Evolutionary conservation across 139 green algal genomes (phyloP).

Genomic region (Auxenochlorella pyrenoidosa): DNA sequence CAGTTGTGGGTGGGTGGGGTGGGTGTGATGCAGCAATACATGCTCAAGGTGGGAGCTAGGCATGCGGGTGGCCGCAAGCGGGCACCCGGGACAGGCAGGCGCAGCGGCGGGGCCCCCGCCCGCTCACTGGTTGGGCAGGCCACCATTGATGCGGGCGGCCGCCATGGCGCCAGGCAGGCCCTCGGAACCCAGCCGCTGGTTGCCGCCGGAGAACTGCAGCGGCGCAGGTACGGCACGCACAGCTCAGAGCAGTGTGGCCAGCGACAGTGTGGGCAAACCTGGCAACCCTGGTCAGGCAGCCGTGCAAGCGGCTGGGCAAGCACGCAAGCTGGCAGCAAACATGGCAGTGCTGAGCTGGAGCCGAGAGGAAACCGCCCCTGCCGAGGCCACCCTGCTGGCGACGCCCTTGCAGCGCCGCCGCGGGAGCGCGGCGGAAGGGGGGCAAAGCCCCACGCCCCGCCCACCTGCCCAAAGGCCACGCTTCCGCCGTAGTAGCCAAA

Average conservation of each 20-base stretch:
- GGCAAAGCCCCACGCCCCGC: neutral
- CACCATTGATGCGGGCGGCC: constrained; percentile 12
- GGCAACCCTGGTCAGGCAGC: neutral
- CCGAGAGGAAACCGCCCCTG: too few relatives aligned
- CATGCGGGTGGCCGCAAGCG: neutral
- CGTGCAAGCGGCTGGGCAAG: neutral
- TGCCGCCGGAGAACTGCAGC: constrained; percentile 33
- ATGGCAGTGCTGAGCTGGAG: too few relatives aligned
- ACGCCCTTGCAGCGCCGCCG: neutral
- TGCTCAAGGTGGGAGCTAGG: too few relatives aligned
- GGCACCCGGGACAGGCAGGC: neutral
- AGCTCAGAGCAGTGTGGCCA: too few relatives aligned
- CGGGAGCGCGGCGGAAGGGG: neutral
- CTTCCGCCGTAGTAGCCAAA: constrained; percentile 16
- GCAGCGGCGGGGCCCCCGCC: neutral
- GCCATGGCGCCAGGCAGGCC: constrained; percentile 39
- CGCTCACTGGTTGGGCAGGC: constrained; percentile 11
- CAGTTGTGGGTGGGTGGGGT: too few relatives aligned
- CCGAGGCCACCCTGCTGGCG: too few relatives aligned
- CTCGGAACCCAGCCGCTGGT: constrained; percentile 26
- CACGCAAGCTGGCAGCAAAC: neutral
- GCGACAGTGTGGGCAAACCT: neutral
- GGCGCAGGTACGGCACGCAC: neutral
- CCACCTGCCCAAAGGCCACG: constrained; percentile 6
- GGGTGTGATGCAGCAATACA: too few relatives aligned